A percentile compares a stretch with the other conserved stretches of the same genome.
Conservation (phyloP, 352 stramenopile genomes). For the Blastocystis sp. region DNA sequence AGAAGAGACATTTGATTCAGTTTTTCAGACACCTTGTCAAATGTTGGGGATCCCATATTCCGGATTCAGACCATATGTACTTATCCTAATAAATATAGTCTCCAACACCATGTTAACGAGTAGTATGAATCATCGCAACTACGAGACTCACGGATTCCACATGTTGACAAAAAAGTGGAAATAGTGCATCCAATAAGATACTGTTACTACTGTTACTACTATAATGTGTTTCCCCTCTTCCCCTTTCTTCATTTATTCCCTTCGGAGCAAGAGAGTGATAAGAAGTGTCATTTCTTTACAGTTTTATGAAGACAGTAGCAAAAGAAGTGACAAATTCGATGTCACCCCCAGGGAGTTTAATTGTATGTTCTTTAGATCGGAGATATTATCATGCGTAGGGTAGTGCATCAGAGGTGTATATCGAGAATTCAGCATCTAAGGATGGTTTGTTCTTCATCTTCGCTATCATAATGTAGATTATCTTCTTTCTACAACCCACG, state of each 20-base stretch:
- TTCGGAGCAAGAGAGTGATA: not conserved
- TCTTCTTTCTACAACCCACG: not conserved
- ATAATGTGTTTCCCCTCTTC: conserved; percentile 32
- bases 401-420: conserved; percentile 26
- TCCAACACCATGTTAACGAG: too few relatives aligned
- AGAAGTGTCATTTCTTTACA: not conserved
- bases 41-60: not conserved
- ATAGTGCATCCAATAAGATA: not conserved
- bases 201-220: not conserved
- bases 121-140: too few relatives aligned
- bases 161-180: too few relatives aligned
- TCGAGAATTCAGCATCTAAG: not conserved
- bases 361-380: not conserved
- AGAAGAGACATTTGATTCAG: not conserved
- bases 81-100: too few relatives aligned
- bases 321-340: conserved; percentile 40
- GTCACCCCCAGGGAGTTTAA: conserved; percentile 27
- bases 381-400: not conserved
- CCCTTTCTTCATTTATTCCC: not conserved
- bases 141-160: too few relatives aligned
- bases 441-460: not conserved
- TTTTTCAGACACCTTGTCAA: not conserved
- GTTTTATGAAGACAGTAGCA: conserved; percentile 23
- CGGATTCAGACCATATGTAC: not conserved
- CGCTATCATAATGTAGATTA: not conserved